Evolutionary conservation across 208 protist genomes (phyloP), one percentile per base, ranked within the genome.

Genomic region (Crithidia brevicula): DNA sequence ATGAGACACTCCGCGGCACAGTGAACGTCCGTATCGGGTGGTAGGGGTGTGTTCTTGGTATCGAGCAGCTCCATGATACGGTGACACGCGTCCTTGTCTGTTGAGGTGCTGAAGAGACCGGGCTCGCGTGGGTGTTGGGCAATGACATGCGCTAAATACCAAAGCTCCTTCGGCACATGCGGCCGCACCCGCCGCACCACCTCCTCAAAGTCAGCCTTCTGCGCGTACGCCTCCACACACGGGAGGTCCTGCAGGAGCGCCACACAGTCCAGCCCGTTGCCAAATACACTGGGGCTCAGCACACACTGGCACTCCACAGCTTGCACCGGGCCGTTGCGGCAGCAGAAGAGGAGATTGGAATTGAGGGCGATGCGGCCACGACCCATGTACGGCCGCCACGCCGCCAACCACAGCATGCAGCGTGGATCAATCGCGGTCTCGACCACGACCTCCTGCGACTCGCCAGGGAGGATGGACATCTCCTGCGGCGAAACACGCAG

Each of bases 151-250:
- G 76, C 81, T 20, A 95, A 53, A 57, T 80, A 83, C 88, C 89
- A 97, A 30, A 95, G 58, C 74, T 97, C 89, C 77, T 97, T 97
- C n/a, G 89, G 88, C 10, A 97, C 47, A 49, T 92, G 79, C 27
- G 88, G 87, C 25, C 76, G 68, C 62, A 82, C 59, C 46, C 42
- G 65, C 1, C 46, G 52, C 75, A 81, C 64, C 67, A 79, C 40
- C 38, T 64, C 52, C 33, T 78, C 71, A 10, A 82, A 63, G 56
- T 85, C 76, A 0, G 33, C 70, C 30, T 78, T 78, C 50, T 66
- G 46, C 30, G 74, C 72, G 65, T 96, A 96, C 20, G 85, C 91
- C 64, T 76, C 72, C 23, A 80, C 25, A 65, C 86, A 94, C 15
- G 81, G 75, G 23, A 77, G 43, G 56, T 85, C 76, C 23, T 79